Evolutionary conservation across 306 rosid species (phyloP).

Genomic region (Adenanthera pavonina): DNA sequence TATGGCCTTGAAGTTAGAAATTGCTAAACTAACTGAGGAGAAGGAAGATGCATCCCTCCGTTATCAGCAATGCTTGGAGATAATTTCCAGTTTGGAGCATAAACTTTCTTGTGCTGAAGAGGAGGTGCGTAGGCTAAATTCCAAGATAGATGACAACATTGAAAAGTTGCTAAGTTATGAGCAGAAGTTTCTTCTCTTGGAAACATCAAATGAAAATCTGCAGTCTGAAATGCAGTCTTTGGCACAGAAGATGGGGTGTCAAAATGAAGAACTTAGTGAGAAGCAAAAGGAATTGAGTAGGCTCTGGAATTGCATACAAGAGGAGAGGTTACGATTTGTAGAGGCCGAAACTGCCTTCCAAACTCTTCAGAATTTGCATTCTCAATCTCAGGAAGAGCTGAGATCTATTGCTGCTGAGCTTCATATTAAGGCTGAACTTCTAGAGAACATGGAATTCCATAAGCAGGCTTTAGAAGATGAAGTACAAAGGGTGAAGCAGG

Average conservation of each 20-base stretch:
- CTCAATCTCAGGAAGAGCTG: slow-evolving; percentile 88
- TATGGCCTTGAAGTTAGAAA: slow-evolving; percentile 60
- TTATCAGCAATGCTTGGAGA: slow-evolving; percentile 76
- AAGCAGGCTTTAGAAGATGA: slow-evolving; percentile 70
- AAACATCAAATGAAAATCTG: slow-evolving; percentile 72
- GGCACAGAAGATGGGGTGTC: slow-evolving; percentile 71
- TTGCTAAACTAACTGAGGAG: slow-evolving; percentile 71
- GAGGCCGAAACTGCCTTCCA: slow-evolving; percentile 99
- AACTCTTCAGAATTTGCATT: slow-evolving; percentile 86
- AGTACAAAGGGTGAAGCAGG: slow-evolving; percentile 65
- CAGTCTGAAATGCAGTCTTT: slow-evolving; percentile 78
- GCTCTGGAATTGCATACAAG: slow-evolving; percentile 83
- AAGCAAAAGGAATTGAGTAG: slow-evolving; percentile 85
- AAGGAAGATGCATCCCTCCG: slow-evolving; percentile 77
- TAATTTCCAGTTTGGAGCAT: slow-evolving; percentile 67
- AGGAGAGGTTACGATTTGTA: slow-evolving; percentile 74
- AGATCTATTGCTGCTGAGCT: slow-evolving; percentile 72
- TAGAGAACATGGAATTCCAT: slow-evolving; percentile 63
- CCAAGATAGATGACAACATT: slow-evolving; percentile 60
- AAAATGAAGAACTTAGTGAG: slow-evolving; percentile 80
- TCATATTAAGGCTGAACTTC: slow-evolving; percentile 56
- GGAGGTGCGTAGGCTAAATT: slow-evolving; percentile 65
- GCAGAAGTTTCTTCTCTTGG: slow-evolving; percentile 69
- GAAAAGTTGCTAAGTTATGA: slow-evolving; percentile 71
- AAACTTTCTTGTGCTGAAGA: slow-evolving; percentile 67